These are phyloP conservation scores for Thymus mandschuricus DNA, from an alignment of 257 asterid genomes.

Conservation along the genomic window DNA sequence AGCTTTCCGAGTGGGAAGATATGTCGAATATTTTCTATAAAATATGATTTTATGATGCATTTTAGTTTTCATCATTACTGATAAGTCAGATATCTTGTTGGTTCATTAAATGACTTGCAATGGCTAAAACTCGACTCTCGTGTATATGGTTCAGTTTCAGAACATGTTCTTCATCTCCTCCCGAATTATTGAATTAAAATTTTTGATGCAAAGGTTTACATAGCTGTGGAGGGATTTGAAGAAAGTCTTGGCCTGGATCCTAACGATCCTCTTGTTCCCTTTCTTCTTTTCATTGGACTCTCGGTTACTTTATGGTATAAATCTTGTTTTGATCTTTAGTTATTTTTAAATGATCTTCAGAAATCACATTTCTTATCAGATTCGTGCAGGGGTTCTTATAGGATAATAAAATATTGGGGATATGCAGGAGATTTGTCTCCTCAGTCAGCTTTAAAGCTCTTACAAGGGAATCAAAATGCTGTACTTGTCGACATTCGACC, in stretches of 20 bases:
- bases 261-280: slow-evolving; percentile 73
- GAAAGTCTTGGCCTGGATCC: slow-evolving; percentile 76
- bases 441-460: slow-evolving; percentile 63
- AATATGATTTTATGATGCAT: background rate
- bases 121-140: background rate
- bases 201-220: slow-evolving; percentile 54
- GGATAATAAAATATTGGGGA: slow-evolving; percentile 80
- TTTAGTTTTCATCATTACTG: background rate
- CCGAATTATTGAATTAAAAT: background rate
- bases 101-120: background rate
- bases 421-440: slow-evolving; percentile 94
- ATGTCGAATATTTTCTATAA: background rate
- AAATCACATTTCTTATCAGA: slow-evolving; percentile 81
- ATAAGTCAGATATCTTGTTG: background rate
- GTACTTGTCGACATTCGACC: slow-evolving; percentile 91
- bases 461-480: slow-evolving; percentile 63
- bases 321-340: slow-evolving; percentile 18
- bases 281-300: slow-evolving; percentile 68
- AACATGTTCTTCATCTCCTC: background rate
- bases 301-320: slow-evolving; percentile 78
- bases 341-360: background rate
- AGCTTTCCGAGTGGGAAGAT: background rate
- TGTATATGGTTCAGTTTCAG: background rate
- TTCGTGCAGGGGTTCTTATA: slow-evolving; percentile 94
- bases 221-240: slow-evolving; percentile 66